Evolutionary conservation across 164 flowering plant species (phyloP).

Genomic region (Aristolochia contorta): DNA sequence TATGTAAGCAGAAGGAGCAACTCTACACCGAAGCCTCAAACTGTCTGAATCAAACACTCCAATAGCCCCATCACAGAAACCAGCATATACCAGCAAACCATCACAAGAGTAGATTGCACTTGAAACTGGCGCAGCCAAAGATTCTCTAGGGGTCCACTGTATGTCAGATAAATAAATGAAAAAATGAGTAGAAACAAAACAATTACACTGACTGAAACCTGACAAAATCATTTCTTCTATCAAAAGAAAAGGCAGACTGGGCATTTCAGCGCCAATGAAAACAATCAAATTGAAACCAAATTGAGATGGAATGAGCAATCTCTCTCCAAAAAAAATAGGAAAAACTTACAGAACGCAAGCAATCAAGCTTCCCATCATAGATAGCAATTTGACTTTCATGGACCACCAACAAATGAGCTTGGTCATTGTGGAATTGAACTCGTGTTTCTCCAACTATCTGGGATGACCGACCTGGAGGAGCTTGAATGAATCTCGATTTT

Average conservation of each 20-base stretch:
- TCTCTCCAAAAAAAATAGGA: background rate
- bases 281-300: background rate
- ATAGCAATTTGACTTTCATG: slow-evolving; percentile 63
- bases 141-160: slow-evolving; percentile 60
- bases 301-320: background rate
- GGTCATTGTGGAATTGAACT: slow-evolving; percentile 73
- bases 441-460: slow-evolving; percentile 47
- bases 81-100: slow-evolving; percentile 42
- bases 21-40: slow-evolving; percentile 51
- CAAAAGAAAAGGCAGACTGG: no score
- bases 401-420: slow-evolving; percentile 44
- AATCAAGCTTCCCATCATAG: slow-evolving; percentile 62
- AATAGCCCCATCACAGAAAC: slow-evolving; percentile 60
- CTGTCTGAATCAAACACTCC: slow-evolving; percentile 63
- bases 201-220: background rate
- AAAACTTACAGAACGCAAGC: slow-evolving; percentile 37
- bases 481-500: slow-evolving; percentile 42
- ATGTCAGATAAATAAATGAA: background rate
- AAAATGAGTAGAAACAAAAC: background rate
- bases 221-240: background rate
- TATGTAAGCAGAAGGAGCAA: slow-evolving; percentile 55
- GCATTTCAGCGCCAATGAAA: background rate
- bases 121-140: slow-evolving; percentile 53
- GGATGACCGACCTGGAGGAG: slow-evolving; percentile 44
- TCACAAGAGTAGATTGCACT: slow-evolving; percentile 65